Conservation (phyloP, 805 yeast species). For the Myxozyma sirexii region DNA sequence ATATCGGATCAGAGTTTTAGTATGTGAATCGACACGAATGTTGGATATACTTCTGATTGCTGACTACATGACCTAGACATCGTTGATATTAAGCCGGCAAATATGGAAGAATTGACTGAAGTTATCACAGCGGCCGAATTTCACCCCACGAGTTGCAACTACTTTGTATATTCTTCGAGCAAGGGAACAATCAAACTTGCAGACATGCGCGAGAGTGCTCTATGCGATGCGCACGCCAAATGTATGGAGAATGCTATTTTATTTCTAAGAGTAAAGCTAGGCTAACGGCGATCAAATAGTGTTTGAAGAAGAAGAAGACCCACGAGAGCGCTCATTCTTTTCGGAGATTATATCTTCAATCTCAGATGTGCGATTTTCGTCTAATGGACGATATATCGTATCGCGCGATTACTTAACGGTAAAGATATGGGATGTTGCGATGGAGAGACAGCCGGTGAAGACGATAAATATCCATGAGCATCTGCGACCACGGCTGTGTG, state of each 20-base stretch:
- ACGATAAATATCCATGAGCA: constrained; percentile 96
- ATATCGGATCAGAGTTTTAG: constrained; percentile 92
- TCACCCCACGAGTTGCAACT: constrained; percentile 89
- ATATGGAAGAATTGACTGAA: constrained; percentile 98
- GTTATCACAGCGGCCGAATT: constrained; percentile 96
- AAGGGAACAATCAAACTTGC: constrained; percentile 94
- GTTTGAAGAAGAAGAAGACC: constrained; percentile 92
- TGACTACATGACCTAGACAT: constrained; percentile 51
- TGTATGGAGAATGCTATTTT: constrained; percentile 13
- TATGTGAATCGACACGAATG: no score
- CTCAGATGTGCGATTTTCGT: constrained; percentile 88
- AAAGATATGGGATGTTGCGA: constrained; percentile 96
- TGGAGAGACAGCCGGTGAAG: constrained; percentile 93
- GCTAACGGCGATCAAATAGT: constrained; percentile 48
- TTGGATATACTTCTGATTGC: not conserved
- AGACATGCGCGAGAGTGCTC: constrained; percentile 93
- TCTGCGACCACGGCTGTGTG: constrained; percentile 88
- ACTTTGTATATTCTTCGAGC: constrained; percentile 92
- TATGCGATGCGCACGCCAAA: constrained; percentile 84
- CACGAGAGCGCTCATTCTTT: constrained; percentile 89
- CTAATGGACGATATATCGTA: constrained; percentile 93
- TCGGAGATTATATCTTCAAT: constrained; percentile 95
- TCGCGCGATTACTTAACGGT: constrained; percentile 96
- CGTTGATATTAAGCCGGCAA: constrained; percentile 95
- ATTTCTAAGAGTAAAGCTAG: not conserved